phyloP scores from a whole-genome alignment of 2,329 filamentous ascomycete genomes.

The Tympanopsis confertula region DNA sequence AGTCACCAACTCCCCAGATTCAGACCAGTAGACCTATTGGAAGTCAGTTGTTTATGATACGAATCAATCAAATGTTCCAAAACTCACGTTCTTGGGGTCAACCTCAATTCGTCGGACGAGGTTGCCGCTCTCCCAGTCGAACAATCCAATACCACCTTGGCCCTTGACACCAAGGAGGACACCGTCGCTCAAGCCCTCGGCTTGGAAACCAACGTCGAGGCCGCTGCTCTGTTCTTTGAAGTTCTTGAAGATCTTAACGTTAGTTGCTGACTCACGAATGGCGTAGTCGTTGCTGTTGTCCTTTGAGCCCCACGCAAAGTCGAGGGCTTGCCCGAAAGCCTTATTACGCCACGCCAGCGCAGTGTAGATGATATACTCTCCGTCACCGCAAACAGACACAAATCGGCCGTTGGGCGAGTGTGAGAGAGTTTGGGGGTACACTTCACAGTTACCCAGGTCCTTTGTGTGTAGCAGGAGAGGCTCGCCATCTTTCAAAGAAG shows the following conservation, averaged over 20 bases:
- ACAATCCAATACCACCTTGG: conserved; percentile 87
- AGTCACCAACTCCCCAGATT: conserved; percentile 83
- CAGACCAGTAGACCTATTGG: conserved; percentile 81
- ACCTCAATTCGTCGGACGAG: conserved; percentile 81
- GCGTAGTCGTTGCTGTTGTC: conserved; percentile 98
- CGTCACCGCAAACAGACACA: conserved; percentile 82
- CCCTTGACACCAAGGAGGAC: conserved; percentile 88
- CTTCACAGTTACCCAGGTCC: conserved; percentile 88
- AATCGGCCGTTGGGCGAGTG: conserved; percentile 95
- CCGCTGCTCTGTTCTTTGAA: conserved; percentile 85
- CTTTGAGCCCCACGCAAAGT: conserved; percentile 95
- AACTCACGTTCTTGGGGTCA: conserved; percentile 16
- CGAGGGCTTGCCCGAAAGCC: conserved; percentile 85
- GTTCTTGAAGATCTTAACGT: conserved; percentile 95
- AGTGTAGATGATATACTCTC: conserved; percentile 98
- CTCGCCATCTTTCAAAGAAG: conserved; percentile 74
- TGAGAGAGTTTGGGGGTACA: conserved; percentile 86
- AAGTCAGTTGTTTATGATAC: background rate
- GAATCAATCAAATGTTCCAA: conserved; percentile 1
- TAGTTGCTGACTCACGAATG: conserved; percentile 86
- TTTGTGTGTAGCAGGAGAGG: conserved; percentile 81
- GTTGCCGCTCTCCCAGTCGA: conserved; percentile 85
- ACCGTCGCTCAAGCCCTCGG: conserved; percentile 80
- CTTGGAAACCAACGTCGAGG: conserved; percentile 88
- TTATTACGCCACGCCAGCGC: conserved; percentile 95